Base-by-base conservation (phyloP, 2,329 filamentous ascomycete genomes). In the Plenodomus biglobosus region DNA sequence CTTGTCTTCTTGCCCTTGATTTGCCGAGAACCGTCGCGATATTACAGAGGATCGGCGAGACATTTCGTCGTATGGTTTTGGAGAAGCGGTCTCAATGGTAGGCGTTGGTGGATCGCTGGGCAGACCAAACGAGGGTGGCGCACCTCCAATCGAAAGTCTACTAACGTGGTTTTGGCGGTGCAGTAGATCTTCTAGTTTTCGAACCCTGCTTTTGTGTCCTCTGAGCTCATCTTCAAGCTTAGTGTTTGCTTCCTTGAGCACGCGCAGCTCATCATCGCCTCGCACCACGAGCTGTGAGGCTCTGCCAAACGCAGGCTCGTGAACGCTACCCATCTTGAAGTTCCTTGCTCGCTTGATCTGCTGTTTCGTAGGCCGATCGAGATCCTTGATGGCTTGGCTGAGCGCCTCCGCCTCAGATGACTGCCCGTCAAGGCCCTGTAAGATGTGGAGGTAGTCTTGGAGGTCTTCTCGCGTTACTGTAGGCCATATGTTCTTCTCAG, bases 261-360 rank as follows among this genome's bases (percentile, higher is more conserved):
- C 65, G 30, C 74, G 80, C 53, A 92, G 77, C 54, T 96, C 92
- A 62, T 95, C 90, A 53, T 94, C 88, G n/a, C 90, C 91, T 34
- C 90, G 85, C 13, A 95, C 82, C 62, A 96, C 75, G 8, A 96
- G 80, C 30, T 69, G 65, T 1, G 90, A 92, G 56, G 89, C 95
- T 63, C 87, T 85, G n/a, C 90, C 90, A 52, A 96, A 81, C 2
- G 84, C 84, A n/a, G 87, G 86, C 68, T 97, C 94, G 62, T 96
- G 91, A 32, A 97, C 82, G 66, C 94, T 97, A 15, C 94, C 94
- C 66, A 95, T 94, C 68, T 96, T 96, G 77, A 99, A 97, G 4
- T 90, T 91, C 69, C 92, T 95, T 6, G 94, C 83, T 48, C 90
- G 84, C 71, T 90, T 92, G 52, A 86, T 83, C 66, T 95, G 92